Evolutionary conservation across 1,284 basidiomycete species (phyloP).

Genomic region (Laetiporus sulphureus): DNA sequence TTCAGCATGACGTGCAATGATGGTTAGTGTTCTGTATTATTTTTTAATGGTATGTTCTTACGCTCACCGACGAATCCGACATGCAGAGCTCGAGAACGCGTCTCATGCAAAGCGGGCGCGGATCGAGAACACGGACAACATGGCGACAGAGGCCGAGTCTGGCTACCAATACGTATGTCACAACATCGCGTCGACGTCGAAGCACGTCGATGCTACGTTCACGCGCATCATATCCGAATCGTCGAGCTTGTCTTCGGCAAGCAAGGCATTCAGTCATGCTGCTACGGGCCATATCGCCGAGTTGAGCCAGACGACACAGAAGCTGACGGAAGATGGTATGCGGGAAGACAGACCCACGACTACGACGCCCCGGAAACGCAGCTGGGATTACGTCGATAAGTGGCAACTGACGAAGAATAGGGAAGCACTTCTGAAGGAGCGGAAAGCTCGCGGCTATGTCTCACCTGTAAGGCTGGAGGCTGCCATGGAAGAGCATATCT

Average conservation of each 20-base stretch:
- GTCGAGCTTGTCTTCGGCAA: constrained; percentile 30
- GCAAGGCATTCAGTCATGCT: constrained; percentile 35
- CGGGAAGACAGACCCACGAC: constrained; percentile 61
- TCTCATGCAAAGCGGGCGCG: constrained; percentile 60
- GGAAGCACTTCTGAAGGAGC: constrained; percentile 46
- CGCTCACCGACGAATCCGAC: no score
- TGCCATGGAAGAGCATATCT: constrained; percentile 25
- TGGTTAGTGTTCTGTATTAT: constrained; percentile 31
- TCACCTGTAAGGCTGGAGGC: constrained; percentile 29
- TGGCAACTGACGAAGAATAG: constrained; percentile 65
- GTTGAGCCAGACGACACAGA: constrained; percentile 42
- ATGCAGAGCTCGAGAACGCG: constrained; percentile 53
- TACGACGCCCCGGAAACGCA: constrained; percentile 64
- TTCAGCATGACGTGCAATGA: constrained; percentile 38
- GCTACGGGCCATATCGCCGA: constrained; percentile 36
- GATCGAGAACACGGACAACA: constrained; percentile 45
- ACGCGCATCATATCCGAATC: constrained; percentile 41
- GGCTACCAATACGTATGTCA: constrained; percentile 44
- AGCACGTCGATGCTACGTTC: constrained; percentile 41
- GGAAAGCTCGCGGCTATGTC: constrained; percentile 26
- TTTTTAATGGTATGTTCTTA: not conserved
- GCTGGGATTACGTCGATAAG: constrained; percentile 57
- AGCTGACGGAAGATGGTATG: constrained; percentile 52
- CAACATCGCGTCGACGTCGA: constrained; percentile 42
- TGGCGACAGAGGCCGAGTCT: constrained; percentile 44